phyloP scores from a whole-genome alignment of 1,139 yeast species.

The Hyphopichia burtonii region DNA sequence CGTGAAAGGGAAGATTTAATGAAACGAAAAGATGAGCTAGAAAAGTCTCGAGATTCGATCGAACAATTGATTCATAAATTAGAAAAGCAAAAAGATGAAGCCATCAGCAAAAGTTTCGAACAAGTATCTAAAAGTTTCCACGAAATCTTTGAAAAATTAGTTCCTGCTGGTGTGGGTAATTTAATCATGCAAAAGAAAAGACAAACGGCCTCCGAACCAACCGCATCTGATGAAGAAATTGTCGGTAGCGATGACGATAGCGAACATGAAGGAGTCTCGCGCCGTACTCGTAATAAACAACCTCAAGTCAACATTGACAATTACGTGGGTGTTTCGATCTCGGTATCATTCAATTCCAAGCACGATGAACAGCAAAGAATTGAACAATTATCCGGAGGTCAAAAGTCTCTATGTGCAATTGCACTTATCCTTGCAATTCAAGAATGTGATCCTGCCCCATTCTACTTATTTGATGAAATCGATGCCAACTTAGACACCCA shows the following conservation, averaged over 20 bases:
- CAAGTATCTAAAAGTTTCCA: conserved; percentile 74
- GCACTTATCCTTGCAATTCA: conserved; percentile 92
- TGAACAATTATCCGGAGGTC: conserved; percentile 95
- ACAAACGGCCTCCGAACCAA: conserved; percentile 12
- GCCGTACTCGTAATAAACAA: conserved; percentile 18
- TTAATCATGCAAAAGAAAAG: conserved; percentile 60
- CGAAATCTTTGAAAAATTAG: conserved; percentile 73
- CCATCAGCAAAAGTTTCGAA: conserved; percentile 74
- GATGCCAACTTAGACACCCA: conserved; percentile 95
- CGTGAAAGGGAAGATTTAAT: conserved; percentile 69
- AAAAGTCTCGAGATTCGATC: conserved; percentile 69
- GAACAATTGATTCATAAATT: conserved; percentile 69
- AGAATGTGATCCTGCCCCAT: conserved; percentile 95
- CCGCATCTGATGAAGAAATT: conserved; percentile 2
- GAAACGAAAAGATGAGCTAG: conserved; percentile 67
- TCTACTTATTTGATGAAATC: conserved; percentile 91
- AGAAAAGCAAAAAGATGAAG: conserved; percentile 77
- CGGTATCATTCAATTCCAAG: conserved; percentile 88
- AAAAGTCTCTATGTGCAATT: conserved; percentile 91
- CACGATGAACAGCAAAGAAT: conserved; percentile 84
- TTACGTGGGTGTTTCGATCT: conserved; percentile 79
- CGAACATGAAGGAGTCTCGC: conserved; percentile 12
- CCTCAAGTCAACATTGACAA: conserved; percentile 45
- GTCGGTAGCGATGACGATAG: conserved; percentile 8
- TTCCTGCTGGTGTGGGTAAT: conserved; percentile 80